phyloP scores from a whole-genome alignment of 1,284 basidiomycete species.

The Xerocomus minutiporus region DNA sequence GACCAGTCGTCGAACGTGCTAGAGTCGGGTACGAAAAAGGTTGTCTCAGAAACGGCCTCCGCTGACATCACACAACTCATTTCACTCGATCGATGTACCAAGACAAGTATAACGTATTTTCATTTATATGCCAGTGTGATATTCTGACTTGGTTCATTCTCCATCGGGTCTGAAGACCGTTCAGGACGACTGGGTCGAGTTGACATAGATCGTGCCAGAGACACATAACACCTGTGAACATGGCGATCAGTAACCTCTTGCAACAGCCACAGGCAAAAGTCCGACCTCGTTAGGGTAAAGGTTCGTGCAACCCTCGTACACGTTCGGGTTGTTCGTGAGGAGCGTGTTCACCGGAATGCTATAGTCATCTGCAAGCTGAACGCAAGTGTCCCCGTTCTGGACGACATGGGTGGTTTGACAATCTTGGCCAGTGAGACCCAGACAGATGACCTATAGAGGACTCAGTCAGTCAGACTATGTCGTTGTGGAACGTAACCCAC shows the following conservation, averaged over 20 bases:
- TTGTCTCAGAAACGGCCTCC: not conserved
- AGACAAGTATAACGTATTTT: not conserved
- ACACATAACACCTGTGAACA: conserved; percentile 25
- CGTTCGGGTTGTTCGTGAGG: conserved; percentile 51
- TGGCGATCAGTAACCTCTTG: not conserved
- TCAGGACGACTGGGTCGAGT: conserved; percentile 13
- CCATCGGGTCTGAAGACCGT: not conserved
- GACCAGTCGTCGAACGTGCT: not conserved
- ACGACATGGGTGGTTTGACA: conserved; percentile 40
- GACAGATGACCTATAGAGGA: conserved; percentile 35
- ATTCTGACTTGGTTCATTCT: not conserved
- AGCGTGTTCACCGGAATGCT: conserved; percentile 40
- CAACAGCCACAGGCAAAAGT: not conserved
- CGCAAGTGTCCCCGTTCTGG: conserved; percentile 40
- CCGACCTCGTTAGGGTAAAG: conserved; percentile 41
- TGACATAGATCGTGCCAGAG: conserved; percentile 22
- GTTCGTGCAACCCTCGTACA: conserved; percentile 45
- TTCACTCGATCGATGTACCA: not conserved
- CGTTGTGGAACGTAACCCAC: conserved; percentile 9
- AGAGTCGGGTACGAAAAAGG: not conserved
- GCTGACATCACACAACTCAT: not conserved
- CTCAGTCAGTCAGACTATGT: not conserved
- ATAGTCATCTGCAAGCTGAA: conserved; percentile 32
- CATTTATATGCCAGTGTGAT: not conserved
- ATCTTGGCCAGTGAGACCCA: conserved; percentile 42